Percentiles rank a stretch among this genome's conserved stretches.
Evolutionary conservation across 371 early-diverging fungal genomes (phyloP).

Genomic region (Haplosporangium sp.): DNA sequence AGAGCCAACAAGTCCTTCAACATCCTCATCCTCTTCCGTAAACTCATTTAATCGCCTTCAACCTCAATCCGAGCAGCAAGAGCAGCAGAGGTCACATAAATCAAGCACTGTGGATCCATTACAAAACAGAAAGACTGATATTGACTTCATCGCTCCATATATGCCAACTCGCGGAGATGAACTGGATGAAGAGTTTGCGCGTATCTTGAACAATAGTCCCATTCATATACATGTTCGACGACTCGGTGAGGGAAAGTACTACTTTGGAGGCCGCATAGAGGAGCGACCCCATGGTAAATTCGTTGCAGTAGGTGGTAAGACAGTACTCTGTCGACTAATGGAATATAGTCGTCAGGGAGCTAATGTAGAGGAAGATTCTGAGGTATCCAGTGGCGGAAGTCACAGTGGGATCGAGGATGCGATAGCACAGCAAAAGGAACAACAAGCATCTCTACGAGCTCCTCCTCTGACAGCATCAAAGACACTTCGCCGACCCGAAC

Average conservation of each 20-base stretch:
- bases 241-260: slow-evolving; percentile 63
- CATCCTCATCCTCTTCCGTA: slow-evolving; percentile 26
- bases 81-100: slow-evolving; percentile 3
- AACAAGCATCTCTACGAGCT: not conserved
- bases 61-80: slow-evolving; percentile 14
- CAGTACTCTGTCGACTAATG: slow-evolving; percentile 49
- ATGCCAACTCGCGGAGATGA: slow-evolving; percentile 62
- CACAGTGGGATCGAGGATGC: slow-evolving; percentile 33
- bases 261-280: slow-evolving; percentile 65
- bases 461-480: not conserved
- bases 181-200: slow-evolving; percentile 70
- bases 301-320: slow-evolving; percentile 37
- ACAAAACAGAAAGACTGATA: slow-evolving; percentile 23
- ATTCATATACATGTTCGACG: slow-evolving; percentile 62
- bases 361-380: slow-evolving; percentile 35
- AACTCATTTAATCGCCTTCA: slow-evolving; percentile 21
- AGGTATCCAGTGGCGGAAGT: slow-evolving; percentile 36
- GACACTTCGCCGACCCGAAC: slow-evolving; percentile 30
- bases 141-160: slow-evolving; percentile 53
- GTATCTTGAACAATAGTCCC: slow-evolving; percentile 65
- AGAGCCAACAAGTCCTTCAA: slow-evolving; percentile 35
- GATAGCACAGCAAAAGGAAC: slow-evolving; percentile 5
- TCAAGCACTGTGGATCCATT: slow-evolving; percentile 11
- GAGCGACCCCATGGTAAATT: slow-evolving; percentile 24
- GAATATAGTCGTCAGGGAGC: slow-evolving; percentile 31